These are phyloP conservation scores for Incumbomyces delicatus DNA, from an alignment of 2,329 filamentous ascomycete species.

Conservation along the genomic window DNA sequence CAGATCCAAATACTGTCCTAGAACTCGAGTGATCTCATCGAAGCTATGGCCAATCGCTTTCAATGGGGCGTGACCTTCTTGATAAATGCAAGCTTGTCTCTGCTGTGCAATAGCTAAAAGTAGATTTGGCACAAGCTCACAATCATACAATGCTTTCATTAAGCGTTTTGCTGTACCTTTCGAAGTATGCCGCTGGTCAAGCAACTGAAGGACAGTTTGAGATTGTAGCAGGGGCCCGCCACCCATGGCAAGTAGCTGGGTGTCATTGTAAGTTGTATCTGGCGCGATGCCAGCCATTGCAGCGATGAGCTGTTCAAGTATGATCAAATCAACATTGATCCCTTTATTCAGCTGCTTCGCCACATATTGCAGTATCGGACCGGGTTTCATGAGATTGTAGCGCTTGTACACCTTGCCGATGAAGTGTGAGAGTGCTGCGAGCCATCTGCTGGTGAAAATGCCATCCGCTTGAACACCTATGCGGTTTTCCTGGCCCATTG, in stretches of 20 bases:
- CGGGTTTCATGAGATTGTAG: constrained; percentile 73
- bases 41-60: constrained; percentile 82
- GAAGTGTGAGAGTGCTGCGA: constrained; percentile 82
- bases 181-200: constrained; percentile 72
- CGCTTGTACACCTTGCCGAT: constrained; percentile 81
- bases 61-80: constrained; percentile 66
- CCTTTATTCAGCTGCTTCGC: constrained; percentile 70
- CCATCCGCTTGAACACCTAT: constrained; percentile 51
- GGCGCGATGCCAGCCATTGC: constrained; percentile 92
- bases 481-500: constrained; percentile 49
- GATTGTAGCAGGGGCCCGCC: constrained; percentile 71
- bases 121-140: constrained; percentile 67
- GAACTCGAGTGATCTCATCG: constrained; percentile 77
- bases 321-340: constrained; percentile 82
- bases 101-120: constrained; percentile 89
- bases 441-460: constrained; percentile 79
- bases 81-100: constrained; percentile 73
- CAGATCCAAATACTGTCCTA: constrained; percentile 82
- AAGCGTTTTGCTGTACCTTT: constrained; percentile 67
- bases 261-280: constrained; percentile 77
- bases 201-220: constrained; percentile 68
- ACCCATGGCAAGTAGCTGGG: constrained; percentile 77
- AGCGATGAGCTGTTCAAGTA: constrained; percentile 79
- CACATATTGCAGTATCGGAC: constrained; percentile 81
- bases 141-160: constrained; percentile 67